Percentiles rank a stretch among this genome's conserved stretches.
Evolutionary conservation across 345 rosid genomes (phyloP).

Genomic region (Carallia pectinifolia): DNA sequence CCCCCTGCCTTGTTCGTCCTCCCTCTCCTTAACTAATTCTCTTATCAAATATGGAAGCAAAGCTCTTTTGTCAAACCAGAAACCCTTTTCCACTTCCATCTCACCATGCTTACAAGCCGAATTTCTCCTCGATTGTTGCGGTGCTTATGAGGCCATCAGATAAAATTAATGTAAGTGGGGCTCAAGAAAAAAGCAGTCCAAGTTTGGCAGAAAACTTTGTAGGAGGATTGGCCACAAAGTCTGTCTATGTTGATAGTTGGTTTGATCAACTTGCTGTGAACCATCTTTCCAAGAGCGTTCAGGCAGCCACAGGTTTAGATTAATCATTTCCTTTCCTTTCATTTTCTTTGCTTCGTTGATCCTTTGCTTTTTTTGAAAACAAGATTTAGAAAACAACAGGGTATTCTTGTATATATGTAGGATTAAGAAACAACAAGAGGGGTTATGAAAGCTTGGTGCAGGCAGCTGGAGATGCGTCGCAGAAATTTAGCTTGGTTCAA

Average conservation of each 20-base stretch:
- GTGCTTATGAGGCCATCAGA: constrained; percentile 33
- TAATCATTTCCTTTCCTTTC: neutral
- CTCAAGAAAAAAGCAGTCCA: constrained; percentile 19
- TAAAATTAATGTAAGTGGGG: constrained; percentile 4
- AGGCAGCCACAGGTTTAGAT: constrained; percentile 50
- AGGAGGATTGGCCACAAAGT: constrained; percentile 20
- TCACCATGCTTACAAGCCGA: neutral
- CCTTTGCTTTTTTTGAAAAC: neutral
- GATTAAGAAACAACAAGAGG: constrained; percentile 36
- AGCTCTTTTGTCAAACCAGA: constrained; percentile 15
- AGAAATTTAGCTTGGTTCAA: constrained; percentile 39
- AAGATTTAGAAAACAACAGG: neutral
- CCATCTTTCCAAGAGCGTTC: constrained; percentile 54
- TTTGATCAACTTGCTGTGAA: constrained; percentile 52
- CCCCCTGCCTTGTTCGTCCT: no score
- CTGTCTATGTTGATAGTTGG: constrained; percentile 48
- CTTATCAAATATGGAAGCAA: constrained; percentile 34
- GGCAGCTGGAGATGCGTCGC: constrained; percentile 48
- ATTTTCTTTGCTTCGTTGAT: neutral
- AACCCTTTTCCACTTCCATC: neutral
- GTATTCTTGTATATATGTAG: constrained; percentile 20
- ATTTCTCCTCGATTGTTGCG: constrained; percentile 27
- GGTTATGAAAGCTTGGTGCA: constrained; percentile 71
- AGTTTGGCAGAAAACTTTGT: constrained; percentile 4
- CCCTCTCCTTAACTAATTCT: neutral